A percentile compares a stretch with the other conserved stretches of the same genome.
These are phyloP conservation scores for Astraeus odoratus DNA, from an alignment of 768 basidiomycete genomes.

Conservation along the genomic window DNA sequence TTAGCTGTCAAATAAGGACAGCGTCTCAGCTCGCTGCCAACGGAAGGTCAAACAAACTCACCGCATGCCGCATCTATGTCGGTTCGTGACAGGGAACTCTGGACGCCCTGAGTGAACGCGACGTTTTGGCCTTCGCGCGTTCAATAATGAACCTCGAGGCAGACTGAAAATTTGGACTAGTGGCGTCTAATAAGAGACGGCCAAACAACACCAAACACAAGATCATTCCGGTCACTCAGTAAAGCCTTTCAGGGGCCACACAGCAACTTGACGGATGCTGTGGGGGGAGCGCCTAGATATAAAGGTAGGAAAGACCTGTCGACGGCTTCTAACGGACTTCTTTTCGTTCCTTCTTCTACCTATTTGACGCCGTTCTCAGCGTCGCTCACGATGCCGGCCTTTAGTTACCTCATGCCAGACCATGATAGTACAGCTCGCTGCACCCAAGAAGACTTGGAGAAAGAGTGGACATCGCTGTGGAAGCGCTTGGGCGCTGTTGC, in stretches of 20 bases:
- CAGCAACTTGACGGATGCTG: neutral
- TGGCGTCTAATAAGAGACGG: neutral
- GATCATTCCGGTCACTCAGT: no score
- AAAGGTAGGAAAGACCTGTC: neutral
- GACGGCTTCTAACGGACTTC: neutral
- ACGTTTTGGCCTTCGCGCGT: slow-evolving; percentile 10
- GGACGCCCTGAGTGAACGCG: slow-evolving; percentile 23
- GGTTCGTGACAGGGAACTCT: slow-evolving; percentile 22
- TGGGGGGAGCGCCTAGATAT: neutral
- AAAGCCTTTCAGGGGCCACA: neutral
- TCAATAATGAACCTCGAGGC: slow-evolving; percentile 2
- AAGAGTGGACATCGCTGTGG: neutral
- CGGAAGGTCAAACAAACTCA: slow-evolving; percentile 21
- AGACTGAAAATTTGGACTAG: slow-evolving; percentile 25
- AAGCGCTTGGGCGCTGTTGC: neutral
- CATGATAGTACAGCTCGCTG: neutral
- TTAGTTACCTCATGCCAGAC: neutral
- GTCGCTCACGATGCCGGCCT: neutral
- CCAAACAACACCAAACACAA: slow-evolving; percentile 22
- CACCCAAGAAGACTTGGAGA: neutral
- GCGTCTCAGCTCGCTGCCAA: neutral
- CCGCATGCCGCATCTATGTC: slow-evolving; percentile 49
- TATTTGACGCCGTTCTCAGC: neutral
- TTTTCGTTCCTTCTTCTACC: neutral
- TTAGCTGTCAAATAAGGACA: slow-evolving; percentile 38